Conservation (phyloP, 768 basidiomycete genomes). For the Auricularia heimuer region DNA sequence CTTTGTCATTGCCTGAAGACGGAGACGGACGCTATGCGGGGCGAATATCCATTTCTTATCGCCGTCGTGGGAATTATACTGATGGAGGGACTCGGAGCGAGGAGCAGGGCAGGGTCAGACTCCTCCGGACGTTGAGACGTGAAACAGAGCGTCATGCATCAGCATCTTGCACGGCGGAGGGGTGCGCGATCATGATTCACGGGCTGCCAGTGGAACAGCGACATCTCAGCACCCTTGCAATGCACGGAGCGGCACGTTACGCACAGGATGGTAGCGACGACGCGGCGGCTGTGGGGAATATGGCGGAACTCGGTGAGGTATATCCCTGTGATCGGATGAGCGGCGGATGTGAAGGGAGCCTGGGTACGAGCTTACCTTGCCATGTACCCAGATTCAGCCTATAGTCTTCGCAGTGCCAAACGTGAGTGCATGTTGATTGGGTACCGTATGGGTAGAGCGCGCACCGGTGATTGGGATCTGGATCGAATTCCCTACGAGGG, state of each 20-base stretch:
- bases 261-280: constrained; percentile 79
- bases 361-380: constrained; percentile 51
- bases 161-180: background rate
- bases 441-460: background rate
- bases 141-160: background rate
- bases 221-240: background rate
- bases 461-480: constrained; percentile 78
- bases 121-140: too few relatives aligned
- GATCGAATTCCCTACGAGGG: constrained; percentile 74
- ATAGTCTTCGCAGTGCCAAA: background rate
- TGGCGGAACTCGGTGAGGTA: constrained; percentile 83
- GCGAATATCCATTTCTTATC: too few relatives aligned
- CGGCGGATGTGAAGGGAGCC: background rate
- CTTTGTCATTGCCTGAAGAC: too few relatives aligned
- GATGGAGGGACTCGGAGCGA: too few relatives aligned
- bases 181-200: background rate
- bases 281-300: constrained; percentile 47
- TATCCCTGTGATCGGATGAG: constrained; percentile 40
- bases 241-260: constrained; percentile 14
- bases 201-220: background rate
- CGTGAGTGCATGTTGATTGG: background rate
- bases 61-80: too few relatives aligned
- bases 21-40: too few relatives aligned
- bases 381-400: constrained; percentile 79
- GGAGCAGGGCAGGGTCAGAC: too few relatives aligned